Conservation (phyloP, 2,329 filamentous ascomycete genomes). For the Epichloe bromicola region DNA sequence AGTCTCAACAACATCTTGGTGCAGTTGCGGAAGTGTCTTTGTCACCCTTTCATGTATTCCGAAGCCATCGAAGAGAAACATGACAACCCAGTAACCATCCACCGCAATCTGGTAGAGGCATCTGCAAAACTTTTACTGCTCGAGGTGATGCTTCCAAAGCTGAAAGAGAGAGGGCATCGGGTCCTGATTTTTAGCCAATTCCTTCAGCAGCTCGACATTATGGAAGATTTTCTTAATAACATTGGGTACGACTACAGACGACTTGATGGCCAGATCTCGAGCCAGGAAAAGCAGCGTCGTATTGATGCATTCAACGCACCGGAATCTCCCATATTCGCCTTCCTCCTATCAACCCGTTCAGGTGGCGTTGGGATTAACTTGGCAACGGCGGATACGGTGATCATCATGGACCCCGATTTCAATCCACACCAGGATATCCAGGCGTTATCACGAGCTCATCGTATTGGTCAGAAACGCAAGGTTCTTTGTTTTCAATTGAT, state of each 20-base stretch:
- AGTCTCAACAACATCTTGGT: slow-evolving; percentile 89
- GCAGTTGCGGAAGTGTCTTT: slow-evolving; percentile 87
- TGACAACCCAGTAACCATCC: slow-evolving; percentile 45
- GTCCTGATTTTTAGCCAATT: slow-evolving; percentile 97
- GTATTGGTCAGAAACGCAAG: slow-evolving; percentile 92
- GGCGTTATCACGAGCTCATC: slow-evolving; percentile 83
- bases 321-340: slow-evolving; percentile 72
- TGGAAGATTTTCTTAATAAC: slow-evolving; percentile 81
- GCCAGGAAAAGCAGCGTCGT: slow-evolving; percentile 80
- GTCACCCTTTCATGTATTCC: slow-evolving; percentile 93
- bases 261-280: slow-evolving; percentile 72
- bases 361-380: slow-evolving; percentile 97
- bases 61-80: slow-evolving; percentile 75
- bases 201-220: slow-evolving; percentile 70
- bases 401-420: slow-evolving; percentile 93
- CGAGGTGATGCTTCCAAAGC: slow-evolving; percentile 73
- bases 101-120: slow-evolving; percentile 79
- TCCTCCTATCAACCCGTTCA: slow-evolving; percentile 84
- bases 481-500: slow-evolving; percentile 92
- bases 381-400: slow-evolving; percentile 92
- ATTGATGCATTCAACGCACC: slow-evolving; percentile 91
- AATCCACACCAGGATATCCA: slow-evolving; percentile 98
- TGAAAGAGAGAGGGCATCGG: slow-evolving; percentile 73
- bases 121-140: slow-evolving; percentile 80
- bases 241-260: slow-evolving; percentile 62